Evolutionary conservation across 1,284 basidiomycete species (phyloP).

Genomic region (Naganishia sp.): DNA sequence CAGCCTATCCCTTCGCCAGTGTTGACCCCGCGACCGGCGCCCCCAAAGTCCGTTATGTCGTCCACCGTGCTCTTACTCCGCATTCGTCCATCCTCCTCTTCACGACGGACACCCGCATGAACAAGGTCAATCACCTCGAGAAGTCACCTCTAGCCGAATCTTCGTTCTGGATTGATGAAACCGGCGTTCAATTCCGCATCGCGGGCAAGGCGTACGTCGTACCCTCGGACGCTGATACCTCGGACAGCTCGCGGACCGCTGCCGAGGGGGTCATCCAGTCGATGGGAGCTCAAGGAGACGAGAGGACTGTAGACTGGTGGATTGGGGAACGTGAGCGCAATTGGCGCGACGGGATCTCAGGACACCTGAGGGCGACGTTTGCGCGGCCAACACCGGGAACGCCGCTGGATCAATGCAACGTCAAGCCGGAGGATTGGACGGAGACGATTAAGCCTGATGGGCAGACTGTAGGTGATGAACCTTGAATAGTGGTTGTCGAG

Average conservation of each 20-base stretch:
- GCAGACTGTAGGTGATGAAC: slow-evolving; percentile 21
- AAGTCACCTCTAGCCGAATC: slow-evolving; percentile 41
- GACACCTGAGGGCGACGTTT: slow-evolving; percentile 50
- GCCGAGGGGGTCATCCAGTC: slow-evolving; percentile 3
- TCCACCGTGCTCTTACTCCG: slow-evolving; percentile 46
- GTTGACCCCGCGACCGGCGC: slow-evolving; percentile 6
- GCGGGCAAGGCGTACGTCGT: slow-evolving; percentile 44
- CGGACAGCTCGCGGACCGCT: slow-evolving; percentile 1
- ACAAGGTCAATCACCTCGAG: slow-evolving; percentile 46
- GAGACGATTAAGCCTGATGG: slow-evolving; percentile 38
- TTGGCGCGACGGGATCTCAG: slow-evolving; percentile 43
- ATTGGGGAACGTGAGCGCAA: slow-evolving; percentile 41
- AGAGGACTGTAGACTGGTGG: slow-evolving; percentile 43
- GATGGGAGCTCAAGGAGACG: slow-evolving; percentile 23
- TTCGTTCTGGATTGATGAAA: slow-evolving; percentile 48
- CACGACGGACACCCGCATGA: slow-evolving; percentile 51
- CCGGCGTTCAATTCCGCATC: slow-evolving; percentile 49
- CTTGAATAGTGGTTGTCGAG: not conserved
- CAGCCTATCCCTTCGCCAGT: slow-evolving; percentile 29
- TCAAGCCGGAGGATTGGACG: slow-evolving; percentile 41
- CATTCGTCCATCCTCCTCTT: slow-evolving; percentile 45
- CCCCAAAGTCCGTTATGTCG: slow-evolving; percentile 48
- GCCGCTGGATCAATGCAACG: slow-evolving; percentile 39
- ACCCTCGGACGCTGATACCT: slow-evolving; percentile 33
- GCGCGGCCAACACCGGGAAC: slow-evolving; percentile 47